phyloP scores from a whole-genome alignment of 2,329 filamentous ascomycete species.

The Myriangium duriaei region DNA sequence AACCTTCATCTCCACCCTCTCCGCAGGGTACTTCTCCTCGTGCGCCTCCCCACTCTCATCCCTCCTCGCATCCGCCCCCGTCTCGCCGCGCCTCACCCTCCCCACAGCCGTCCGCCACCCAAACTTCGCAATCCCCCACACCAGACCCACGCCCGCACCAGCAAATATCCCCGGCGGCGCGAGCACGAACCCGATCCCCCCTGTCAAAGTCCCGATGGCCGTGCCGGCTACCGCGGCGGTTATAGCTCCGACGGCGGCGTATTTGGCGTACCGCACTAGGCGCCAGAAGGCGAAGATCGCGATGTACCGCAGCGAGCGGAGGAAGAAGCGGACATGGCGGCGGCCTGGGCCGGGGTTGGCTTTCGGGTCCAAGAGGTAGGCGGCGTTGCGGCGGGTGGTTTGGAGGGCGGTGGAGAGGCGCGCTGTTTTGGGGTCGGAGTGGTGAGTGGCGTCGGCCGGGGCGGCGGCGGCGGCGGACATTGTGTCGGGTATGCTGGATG shows the following conservation, averaged over 20 bases:
- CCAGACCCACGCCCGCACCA: constrained; percentile 23
- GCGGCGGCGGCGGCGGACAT: too few species aligned
- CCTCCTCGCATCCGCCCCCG: constrained; percentile 16
- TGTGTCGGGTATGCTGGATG: too few species aligned
- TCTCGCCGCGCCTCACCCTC: constrained; percentile 18
- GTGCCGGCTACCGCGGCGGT: constrained; percentile 28
- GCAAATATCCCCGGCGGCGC: constrained; percentile 30
- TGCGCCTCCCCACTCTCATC: constrained; percentile 17
- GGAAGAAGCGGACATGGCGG: constrained; percentile 27
- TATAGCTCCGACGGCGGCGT: constrained; percentile 29
- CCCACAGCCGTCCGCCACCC: constrained; percentile 23
- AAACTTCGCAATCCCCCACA: constrained; percentile 29
- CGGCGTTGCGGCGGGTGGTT: constrained; percentile 19
- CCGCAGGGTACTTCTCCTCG: constrained; percentile 11
- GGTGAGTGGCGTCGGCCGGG: too few species aligned
- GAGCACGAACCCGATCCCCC: constrained; percentile 29
- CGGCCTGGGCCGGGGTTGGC: constrained; percentile 19
- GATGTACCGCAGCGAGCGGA: constrained; percentile 27
- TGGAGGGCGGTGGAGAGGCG: constrained; percentile 3
- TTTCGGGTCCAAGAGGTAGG: constrained; percentile 27
- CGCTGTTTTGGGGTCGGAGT: not conserved
- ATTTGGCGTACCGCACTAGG: constrained; percentile 31
- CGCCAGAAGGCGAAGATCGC: constrained; percentile 32
- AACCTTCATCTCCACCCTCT: constrained; percentile 9
- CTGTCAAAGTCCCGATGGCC: constrained; percentile 25